Evolutionary conservation across 2,329 filamentous ascomycete species (phyloP), one percentile per base, ranked within the genome.

Genomic region (Colletotrichum siamense): DNA sequence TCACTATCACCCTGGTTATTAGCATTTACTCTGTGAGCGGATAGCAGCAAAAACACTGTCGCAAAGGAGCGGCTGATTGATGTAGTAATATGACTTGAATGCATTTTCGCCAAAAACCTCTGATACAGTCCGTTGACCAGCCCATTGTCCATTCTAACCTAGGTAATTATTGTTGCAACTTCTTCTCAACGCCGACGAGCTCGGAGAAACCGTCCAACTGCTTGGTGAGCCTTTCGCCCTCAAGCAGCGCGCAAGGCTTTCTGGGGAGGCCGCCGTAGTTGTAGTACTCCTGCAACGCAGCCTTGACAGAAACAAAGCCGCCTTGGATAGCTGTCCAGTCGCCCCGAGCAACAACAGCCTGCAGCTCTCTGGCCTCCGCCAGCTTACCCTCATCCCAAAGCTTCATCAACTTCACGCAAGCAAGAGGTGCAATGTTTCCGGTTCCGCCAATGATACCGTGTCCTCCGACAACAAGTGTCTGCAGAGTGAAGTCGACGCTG

Each of bases 401-500:
- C 77, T 91, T 84, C 70, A 92, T 84, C 15, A 95, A 85, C 80
- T 91, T 86, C 28, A 93, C 88, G 82, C 93, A 94, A 5, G 92
- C 87, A 80, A 90, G 90, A 9, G 93, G 94, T 3, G 92, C 89
- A 55, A 96, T 87, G 82, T 96, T 96, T 32, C 90, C 94, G 66
- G 94, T 88, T 12, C 94, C 94, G 15, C 91, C 93, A 76, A 96
- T 94, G 80, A 94, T 90, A 39, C 94, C 94, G 72, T 93, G 91
- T 5, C 93, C 94, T 22, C 94, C 94, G 5, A 92, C 93, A 57
- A 94, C 88, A 36, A 95, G 84, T 1, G 92, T 92, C 82, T 95
- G 94, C 18, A 95, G 84, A 8, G 92, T 93, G 83, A 95, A 95
- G 84, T 96, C 94, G 66, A 93, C 93, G 57, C 92, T 94, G 67